Evolutionary conservation across 306 rosid species (phyloP).

Genomic region (Aeschynomene evenia): DNA sequence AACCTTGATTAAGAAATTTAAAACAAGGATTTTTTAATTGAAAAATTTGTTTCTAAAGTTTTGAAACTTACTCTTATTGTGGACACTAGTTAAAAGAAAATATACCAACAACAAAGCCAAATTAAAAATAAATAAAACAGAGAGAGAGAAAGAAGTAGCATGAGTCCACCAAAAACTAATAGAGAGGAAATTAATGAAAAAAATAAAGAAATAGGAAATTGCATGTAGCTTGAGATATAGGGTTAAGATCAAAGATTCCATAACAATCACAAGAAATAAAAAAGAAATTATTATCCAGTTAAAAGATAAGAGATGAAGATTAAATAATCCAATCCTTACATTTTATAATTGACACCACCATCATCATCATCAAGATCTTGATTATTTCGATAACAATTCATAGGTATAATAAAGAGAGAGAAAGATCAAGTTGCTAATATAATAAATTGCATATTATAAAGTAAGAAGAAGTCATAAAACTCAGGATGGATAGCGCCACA

Average conservation of each 20-base stretch:
- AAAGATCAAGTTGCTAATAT: neutral
- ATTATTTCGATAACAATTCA: neutral
- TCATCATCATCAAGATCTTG: neutral
- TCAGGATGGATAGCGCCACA: constrained; percentile 95
- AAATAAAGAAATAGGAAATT: neutral
- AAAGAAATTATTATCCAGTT: neutral
- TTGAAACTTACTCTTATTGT: too few relatives aligned
- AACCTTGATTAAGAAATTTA: too few relatives aligned
- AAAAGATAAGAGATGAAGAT: neutral
- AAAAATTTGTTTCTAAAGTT: too few relatives aligned
- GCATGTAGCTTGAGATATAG: neutral
- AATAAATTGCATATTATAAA: too few relatives aligned
- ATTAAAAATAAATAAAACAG: too few relatives aligned
- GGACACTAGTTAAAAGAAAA: too few relatives aligned
- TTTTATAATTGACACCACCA: neutral
- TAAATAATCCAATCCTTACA: neutral
- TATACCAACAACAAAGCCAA: too few relatives aligned
- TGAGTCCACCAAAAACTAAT: neutral
- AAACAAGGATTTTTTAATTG: too few relatives aligned
- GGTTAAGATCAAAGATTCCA: neutral
- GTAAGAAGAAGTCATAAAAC: constrained; percentile 65
- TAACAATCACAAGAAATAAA: neutral
- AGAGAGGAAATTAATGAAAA: neutral
- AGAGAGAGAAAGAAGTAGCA: too few relatives aligned
- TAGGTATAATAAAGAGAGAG: neutral